phyloP scores from a whole-genome alignment of 2,329 filamentous ascomycete genomes.

The Plectosphaerella plurivora region DNA sequence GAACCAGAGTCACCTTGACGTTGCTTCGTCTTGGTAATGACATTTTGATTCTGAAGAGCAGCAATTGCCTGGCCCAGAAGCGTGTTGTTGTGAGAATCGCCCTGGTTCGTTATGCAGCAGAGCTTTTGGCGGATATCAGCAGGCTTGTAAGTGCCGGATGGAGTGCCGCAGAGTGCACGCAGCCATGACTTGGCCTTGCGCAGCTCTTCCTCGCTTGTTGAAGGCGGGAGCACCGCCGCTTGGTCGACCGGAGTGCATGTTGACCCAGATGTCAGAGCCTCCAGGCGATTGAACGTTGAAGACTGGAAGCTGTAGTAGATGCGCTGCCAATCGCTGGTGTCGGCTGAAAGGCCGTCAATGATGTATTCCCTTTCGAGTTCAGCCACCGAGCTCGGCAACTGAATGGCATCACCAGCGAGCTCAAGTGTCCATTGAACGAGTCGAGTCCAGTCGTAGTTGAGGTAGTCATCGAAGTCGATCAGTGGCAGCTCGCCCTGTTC shows the following conservation, averaged over 20 bases:
- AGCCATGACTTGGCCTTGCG: constrained; percentile 54
- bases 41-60: constrained; percentile 41
- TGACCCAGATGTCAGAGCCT: constrained; percentile 46
- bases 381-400: constrained; percentile 42
- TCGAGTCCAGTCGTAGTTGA: constrained; percentile 63
- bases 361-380: constrained; percentile 39
- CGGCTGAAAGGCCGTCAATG: constrained; percentile 28
- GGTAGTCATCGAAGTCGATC: constrained; percentile 59
- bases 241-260: constrained; percentile 29
- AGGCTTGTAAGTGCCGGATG: constrained; percentile 41
- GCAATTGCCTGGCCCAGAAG: constrained; percentile 45
- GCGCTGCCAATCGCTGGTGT: constrained; percentile 45
- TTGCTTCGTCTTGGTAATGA: constrained; percentile 58
- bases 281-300: constrained; percentile 53
- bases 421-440: constrained; percentile 60
- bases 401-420: constrained; percentile 28
- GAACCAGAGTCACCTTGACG: constrained; percentile 55
- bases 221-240: neutral
- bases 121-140: constrained; percentile 47
- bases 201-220: constrained; percentile 12
- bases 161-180: constrained; percentile 53
- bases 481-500: constrained; percentile 54
- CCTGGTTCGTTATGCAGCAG: constrained; percentile 37
- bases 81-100: constrained; percentile 32
- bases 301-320: constrained; percentile 50